Evolutionary conservation across 1,284 basidiomycete species (phyloP).

Genomic region (Austropuccinia psidii): DNA sequence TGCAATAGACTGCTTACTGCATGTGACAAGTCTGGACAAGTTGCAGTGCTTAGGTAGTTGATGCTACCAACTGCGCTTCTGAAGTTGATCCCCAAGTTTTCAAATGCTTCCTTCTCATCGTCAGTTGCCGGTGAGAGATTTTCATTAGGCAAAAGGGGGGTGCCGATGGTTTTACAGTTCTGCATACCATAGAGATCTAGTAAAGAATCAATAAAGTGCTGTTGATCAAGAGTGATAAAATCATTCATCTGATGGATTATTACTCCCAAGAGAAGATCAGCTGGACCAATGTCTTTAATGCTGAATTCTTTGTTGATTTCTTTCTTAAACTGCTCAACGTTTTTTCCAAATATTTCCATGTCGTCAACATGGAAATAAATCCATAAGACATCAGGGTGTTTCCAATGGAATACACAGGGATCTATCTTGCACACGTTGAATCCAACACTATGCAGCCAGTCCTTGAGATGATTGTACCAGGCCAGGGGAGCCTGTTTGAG

Average conservation of each 20-base stretch:
- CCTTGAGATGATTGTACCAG: too few species aligned
- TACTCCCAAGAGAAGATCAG: neutral
- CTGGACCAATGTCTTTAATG: neutral
- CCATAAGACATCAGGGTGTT: too few species aligned
- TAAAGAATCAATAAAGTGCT: neutral
- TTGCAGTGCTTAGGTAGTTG: neutral
- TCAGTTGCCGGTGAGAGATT: neutral
- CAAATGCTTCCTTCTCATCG: neutral
- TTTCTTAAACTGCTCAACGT: neutral
- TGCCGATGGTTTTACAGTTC: neutral
- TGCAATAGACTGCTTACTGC: neutral
- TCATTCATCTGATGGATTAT: neutral
- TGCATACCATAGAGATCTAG: neutral
- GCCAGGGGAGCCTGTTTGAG: too few species aligned
- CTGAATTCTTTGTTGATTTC: neutral
- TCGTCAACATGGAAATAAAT: neutral
- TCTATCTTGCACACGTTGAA: too few species aligned
- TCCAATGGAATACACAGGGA: too few species aligned
- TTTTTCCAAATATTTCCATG: neutral
- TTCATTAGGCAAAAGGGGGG: neutral
- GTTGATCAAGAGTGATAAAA: neutral
- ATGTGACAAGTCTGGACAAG: neutral
- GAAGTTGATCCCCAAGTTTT: neutral
- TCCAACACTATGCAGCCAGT: too few species aligned
- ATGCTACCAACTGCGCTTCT: neutral